A percentile compares a stretch with the other conserved stretches of the same genome.
phyloP scores from a whole-genome alignment of 176 grass and related monocot species.

The Olyra latifolia region DNA sequence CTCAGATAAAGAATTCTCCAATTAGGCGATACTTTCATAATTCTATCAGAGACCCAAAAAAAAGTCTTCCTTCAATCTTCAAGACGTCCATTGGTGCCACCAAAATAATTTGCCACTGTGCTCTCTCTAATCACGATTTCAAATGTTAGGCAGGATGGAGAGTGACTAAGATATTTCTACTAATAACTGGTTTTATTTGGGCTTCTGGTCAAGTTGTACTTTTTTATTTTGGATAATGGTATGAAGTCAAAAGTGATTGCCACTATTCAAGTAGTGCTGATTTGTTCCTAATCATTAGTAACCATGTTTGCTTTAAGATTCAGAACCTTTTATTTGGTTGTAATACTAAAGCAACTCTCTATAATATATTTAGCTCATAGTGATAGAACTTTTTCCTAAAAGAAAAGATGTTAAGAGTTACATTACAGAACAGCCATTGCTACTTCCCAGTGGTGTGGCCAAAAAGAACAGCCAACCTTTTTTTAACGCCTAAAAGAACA shows the following conservation, averaged over 20 bases:
- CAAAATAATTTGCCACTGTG: not conserved
- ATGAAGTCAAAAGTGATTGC: not conserved
- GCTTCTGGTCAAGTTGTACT: not conserved
- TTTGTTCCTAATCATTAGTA: not conserved
- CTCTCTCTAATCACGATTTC: not conserved
- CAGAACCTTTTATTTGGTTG: not conserved
- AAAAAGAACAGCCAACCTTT: not conserved
- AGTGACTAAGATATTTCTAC: not conserved
- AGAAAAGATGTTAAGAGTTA: not conserved
- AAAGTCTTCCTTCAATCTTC: not conserved
- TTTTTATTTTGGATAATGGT: not conserved
- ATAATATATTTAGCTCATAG: not conserved
- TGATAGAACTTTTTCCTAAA: not conserved
- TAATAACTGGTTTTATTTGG: not conserved
- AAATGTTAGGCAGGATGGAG: not conserved
- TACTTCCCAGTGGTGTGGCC: not conserved
- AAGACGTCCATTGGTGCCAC: not conserved
- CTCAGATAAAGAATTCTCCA: not conserved
- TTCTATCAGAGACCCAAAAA: not conserved
- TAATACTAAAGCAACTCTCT: not conserved
- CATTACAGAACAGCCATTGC: not conserved
- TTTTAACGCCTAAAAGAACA: too few relatives aligned
- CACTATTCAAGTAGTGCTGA: not conserved
- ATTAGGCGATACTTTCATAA: not conserved
- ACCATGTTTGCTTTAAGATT: not conserved